Percentiles rank a stretch among this genome's conserved stretches.
Conservation (phyloP, 192 early-diverging fungal genomes). For the Coemansia sp. region DNA sequence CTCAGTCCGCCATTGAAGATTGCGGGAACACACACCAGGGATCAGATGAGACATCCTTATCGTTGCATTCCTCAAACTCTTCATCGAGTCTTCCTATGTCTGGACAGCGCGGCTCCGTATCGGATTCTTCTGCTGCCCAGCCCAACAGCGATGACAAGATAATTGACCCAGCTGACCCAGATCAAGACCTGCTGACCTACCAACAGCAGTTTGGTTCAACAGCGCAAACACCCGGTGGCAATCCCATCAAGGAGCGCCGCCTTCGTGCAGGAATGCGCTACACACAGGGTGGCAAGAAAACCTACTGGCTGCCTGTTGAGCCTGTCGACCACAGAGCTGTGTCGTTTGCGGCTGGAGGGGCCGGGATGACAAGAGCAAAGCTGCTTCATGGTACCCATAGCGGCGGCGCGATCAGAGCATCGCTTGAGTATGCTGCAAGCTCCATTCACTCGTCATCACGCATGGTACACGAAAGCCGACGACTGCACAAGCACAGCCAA, state of each 20-base stretch:
- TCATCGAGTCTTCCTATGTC: constrained; percentile 11
- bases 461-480: constrained; percentile 36
- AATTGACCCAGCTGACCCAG: background rate
- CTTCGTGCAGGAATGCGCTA: constrained; percentile 58
- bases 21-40: constrained; percentile 21
- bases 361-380: constrained; percentile 27
- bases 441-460: constrained; percentile 42
- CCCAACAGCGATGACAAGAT: background rate
- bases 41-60: constrained; percentile 14
- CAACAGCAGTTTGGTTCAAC: background rate
- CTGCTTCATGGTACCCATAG: constrained; percentile 23
- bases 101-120: background rate
- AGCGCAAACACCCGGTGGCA: constrained; percentile 1
- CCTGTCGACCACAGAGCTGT: constrained; percentile 45
- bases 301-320: constrained; percentile 58
- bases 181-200: background rate
- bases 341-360: constrained; percentile 41
- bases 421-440: constrained; percentile 25
- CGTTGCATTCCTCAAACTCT: constrained; percentile 18
- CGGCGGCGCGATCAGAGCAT: constrained; percentile 15
- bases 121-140: background rate
- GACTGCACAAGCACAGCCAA: constrained; percentile 17
- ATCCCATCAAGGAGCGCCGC: constrained; percentile 49
- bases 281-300: constrained; percentile 54
- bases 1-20: constrained; percentile 30